Conservation (phyloP, 2,329 filamentous ascomycete species). For the Xylaria sp. region DNA sequence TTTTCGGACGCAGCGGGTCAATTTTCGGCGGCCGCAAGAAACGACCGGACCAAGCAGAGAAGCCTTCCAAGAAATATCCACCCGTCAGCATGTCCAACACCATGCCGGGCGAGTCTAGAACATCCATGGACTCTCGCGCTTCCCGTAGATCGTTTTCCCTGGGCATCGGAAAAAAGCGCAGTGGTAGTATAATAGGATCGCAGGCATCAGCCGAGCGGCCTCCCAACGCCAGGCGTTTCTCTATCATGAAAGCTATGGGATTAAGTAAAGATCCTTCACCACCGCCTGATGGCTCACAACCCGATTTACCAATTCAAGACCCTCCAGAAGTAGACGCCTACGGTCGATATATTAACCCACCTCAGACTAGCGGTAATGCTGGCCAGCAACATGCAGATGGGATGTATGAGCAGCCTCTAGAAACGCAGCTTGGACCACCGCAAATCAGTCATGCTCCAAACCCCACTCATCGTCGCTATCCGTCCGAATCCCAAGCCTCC, state of each 20-base stretch:
- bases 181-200: constrained; percentile 71
- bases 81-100: constrained; percentile 89
- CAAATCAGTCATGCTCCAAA: constrained; percentile 47
- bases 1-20: constrained; percentile 86
- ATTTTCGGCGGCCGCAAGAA: constrained; percentile 73
- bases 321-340: constrained; percentile 55
- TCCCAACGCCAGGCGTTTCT: constrained; percentile 70
- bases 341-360: constrained; percentile 51
- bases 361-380: constrained; percentile 37
- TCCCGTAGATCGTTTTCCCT: constrained; percentile 77
- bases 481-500: constrained; percentile 56
- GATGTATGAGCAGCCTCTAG: constrained; percentile 53
- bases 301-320: constrained; percentile 64
- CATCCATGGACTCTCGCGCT: constrained; percentile 75
- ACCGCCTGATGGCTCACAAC: constrained; percentile 62
- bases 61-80: constrained; percentile 80
- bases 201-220: constrained; percentile 67
- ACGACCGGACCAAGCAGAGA: constrained; percentile 54
- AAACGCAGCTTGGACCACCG: constrained; percentile 45
- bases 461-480: constrained; percentile 56
- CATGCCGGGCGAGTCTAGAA: constrained; percentile 68
- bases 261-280: constrained; percentile 65
- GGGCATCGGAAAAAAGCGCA: constrained; percentile 75
- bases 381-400: constrained; percentile 54
- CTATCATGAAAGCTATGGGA: constrained; percentile 74